phyloP scores from a whole-genome alignment of 192 early-diverging fungal species.

The Spizellomyces punctatus region DNA sequence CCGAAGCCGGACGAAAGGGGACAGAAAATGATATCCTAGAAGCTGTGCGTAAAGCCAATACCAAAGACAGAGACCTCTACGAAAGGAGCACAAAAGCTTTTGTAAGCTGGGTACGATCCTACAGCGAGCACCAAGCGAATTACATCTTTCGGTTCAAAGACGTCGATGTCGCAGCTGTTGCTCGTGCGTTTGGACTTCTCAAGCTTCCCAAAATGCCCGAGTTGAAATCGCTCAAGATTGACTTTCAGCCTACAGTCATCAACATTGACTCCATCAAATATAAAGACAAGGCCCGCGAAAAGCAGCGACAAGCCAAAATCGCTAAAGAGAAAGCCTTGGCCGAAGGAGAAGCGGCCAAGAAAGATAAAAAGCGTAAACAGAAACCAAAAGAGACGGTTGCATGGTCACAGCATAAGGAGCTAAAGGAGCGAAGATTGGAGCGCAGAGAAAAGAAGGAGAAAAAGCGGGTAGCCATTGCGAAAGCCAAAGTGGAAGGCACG shows the following conservation, averaged over 20 bases:
- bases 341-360: slow-evolving; percentile 2
- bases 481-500: slow-evolving; percentile 35
- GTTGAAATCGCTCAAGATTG: slow-evolving; percentile 49
- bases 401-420: slow-evolving; percentile 76
- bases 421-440: slow-evolving; percentile 65
- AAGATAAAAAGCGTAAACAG: slow-evolving; percentile 33
- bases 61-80: slow-evolving; percentile 74
- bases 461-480: slow-evolving; percentile 42
- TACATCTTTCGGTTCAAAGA: slow-evolving; percentile 91
- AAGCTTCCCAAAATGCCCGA: slow-evolving; percentile 94
- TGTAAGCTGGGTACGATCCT: slow-evolving; percentile 87
- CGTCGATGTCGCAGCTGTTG: slow-evolving; percentile 77
- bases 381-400: slow-evolving; percentile 44
- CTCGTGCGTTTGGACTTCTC: slow-evolving; percentile 78
- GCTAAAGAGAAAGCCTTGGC: slow-evolving; percentile 22
- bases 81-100: slow-evolving; percentile 64
- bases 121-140: slow-evolving; percentile 90
- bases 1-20: slow-evolving; percentile 1
- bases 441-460: slow-evolving; percentile 67
- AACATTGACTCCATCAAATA: slow-evolving; percentile 62
- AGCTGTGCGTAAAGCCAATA: background rate
- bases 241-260: slow-evolving; percentile 13
- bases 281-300: slow-evolving; percentile 71
- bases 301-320: slow-evolving; percentile 61
- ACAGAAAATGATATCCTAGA: background rate